Evolutionary conservation across 1,139 yeast genomes (phyloP), one percentile per base, ranked within the genome.

Genomic region (Blastobotrys illinoisensis): DNA sequence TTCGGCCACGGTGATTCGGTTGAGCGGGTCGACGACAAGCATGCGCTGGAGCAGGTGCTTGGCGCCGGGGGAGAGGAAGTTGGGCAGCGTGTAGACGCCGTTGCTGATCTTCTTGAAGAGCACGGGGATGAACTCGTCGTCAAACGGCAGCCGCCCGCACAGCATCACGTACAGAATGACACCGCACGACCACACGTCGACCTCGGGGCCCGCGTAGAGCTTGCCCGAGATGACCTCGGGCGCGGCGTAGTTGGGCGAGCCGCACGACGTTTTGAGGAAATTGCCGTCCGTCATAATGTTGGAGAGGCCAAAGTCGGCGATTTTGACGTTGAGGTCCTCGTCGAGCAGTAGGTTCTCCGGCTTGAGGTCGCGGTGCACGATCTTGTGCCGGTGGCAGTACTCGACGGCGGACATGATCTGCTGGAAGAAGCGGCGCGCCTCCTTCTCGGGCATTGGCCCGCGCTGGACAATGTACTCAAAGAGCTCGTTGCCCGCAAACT

Each of bases 151-250:
- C 68, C 90, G 91, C 53, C 99, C 99, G 69, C 97, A 91, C 1
- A 93, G 97, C 59, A 95, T 75, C 16, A 93, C 99, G 67, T 89
- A 93, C 44, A 95, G 74, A 0, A 93, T 97, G 49, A 93, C 97
- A 56, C 99, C 99, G 76, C 91, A 91, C 4, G 97, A 88, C 99
- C 99, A 95, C 53, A 95, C 98, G 70, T 95, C 99, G 51, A 93
- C 99, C 72, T 93, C 99, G 1, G 98, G 98, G 4, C 99, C 99
- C 1, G 98, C 99, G 67, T 93, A 93, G 56, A 93, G 78, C 69
- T 95, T 91, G 48, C 99, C 99, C 62, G 95, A 84, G 58, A 93
- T 93, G 49, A 93, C 98, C 71, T 93, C 99, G 0, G 99, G 99
- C 0, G 99, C 99, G 1, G 99, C 99, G 68, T 93, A 93, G 68